These are phyloP conservation scores for Pichia occidentalis DNA, from an alignment of 805 yeast genomes.

Conservation along the genomic window DNA sequence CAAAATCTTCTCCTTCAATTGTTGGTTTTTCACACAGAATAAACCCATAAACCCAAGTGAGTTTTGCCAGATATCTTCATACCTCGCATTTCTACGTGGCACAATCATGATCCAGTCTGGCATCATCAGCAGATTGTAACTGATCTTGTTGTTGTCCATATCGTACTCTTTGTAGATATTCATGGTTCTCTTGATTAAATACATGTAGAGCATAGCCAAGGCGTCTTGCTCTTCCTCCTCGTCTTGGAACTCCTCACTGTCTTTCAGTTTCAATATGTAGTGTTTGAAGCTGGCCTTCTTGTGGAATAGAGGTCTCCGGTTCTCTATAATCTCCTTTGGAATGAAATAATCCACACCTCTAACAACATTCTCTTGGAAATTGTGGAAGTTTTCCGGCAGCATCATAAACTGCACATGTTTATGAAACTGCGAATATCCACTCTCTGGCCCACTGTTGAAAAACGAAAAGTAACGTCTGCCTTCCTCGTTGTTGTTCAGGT, in stretches of 20 bases:
- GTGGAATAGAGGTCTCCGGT: conserved; percentile 55
- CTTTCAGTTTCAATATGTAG: conserved; percentile 60
- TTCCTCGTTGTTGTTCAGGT: conserved; percentile 35
- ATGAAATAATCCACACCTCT: conserved; percentile 42
- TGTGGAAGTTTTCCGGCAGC: conserved; percentile 51
- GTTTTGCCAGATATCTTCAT: conserved; percentile 59
- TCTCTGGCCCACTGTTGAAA: conserved; percentile 78
- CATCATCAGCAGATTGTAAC: conserved; percentile 80
- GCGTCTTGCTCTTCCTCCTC: conserved; percentile 46
- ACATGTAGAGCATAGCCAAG: conserved; percentile 62
- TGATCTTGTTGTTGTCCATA: conserved; percentile 36
- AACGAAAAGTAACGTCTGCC: conserved; percentile 62
- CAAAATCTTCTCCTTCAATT: conserved; percentile 41
- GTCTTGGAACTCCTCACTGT: conserved; percentile 27
- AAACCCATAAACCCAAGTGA: conserved; percentile 78
- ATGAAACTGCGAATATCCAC: conserved; percentile 95
- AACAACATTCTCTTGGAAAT: conserved; percentile 50
- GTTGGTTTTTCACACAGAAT: conserved; percentile 64
- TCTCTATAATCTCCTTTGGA: conserved; percentile 37
- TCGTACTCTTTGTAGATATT: conserved; percentile 54
- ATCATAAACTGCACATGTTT: conserved; percentile 85
- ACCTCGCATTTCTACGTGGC: conserved; percentile 64
- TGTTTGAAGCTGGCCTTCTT: conserved; percentile 72
- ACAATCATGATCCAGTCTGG: conserved; percentile 77
- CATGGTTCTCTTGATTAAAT: conserved; percentile 64